A percentile compares a stretch with the other conserved stretches of the same genome.
These are phyloP conservation scores for Dicorynia guianensis DNA, from an alignment of 306 rosid genomes.

Conservation along the genomic window DNA sequence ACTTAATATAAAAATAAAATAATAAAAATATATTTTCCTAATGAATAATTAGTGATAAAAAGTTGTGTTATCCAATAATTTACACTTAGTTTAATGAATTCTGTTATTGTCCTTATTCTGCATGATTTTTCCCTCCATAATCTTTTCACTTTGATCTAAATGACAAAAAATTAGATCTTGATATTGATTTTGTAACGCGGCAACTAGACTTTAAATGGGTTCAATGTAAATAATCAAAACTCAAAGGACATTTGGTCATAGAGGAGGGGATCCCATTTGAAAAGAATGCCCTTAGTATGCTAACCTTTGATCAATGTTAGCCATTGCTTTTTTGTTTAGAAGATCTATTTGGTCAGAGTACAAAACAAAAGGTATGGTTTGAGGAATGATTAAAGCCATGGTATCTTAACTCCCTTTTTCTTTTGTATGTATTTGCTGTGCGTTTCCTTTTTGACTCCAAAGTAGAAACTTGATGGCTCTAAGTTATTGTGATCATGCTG, in stretches of 20 bases:
- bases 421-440: conserved; percentile 45
- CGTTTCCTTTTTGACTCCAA: conserved; percentile 63
- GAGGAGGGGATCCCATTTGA: conserved; percentile 14
- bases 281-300: conserved; percentile 15
- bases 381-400: conserved; percentile 68
- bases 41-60: background rate
- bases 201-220: background rate
- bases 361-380: conserved; percentile 44
- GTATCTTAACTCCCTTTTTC: conserved; percentile 45
- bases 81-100: too few relatives aligned
- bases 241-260: background rate
- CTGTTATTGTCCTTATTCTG: background rate
- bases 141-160: background rate
- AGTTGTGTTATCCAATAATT: background rate
- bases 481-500: conserved; percentile 39
- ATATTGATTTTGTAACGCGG: background rate
- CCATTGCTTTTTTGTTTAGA: conserved; percentile 32
- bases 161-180: conserved; percentile 9
- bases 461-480: conserved; percentile 42
- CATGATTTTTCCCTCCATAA: background rate
- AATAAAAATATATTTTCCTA: too few relatives aligned
- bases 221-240: background rate
- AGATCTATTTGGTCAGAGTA: conserved; percentile 45
- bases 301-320: conserved; percentile 10
- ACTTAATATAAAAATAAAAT: too few relatives aligned